phyloP scores from a whole-genome alignment of 1,139 yeast genomes.

The Saccharomyces hybrid region DNA sequence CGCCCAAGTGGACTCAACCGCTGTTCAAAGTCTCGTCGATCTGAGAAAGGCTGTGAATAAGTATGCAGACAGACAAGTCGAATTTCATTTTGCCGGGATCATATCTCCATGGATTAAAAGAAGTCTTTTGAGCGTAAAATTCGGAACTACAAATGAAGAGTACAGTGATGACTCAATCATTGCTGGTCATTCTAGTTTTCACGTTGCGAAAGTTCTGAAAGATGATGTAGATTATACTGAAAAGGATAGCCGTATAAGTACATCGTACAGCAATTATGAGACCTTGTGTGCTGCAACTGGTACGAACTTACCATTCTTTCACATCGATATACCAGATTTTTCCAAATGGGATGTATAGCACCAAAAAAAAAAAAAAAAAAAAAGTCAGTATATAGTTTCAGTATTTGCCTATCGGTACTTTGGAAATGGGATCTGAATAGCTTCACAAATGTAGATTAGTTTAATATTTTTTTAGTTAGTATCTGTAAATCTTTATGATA shows the following conservation, averaged over 20 bases:
- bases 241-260: not conserved
- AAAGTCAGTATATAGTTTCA: too few relatives aligned
- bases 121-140: slow-evolving; percentile 67
- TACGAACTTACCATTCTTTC: slow-evolving; percentile 80
- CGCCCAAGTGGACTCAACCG: slow-evolving; percentile 69
- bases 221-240: slow-evolving; percentile 7
- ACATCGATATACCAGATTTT: slow-evolving; percentile 77
- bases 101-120: slow-evolving; percentile 82
- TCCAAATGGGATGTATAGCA: slow-evolving; percentile 29
- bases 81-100: slow-evolving; percentile 72
- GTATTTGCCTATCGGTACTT: too few relatives aligned
- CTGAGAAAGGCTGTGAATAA: slow-evolving; percentile 62
- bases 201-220: slow-evolving; percentile 27
- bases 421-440: too few relatives aligned
- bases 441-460: too few relatives aligned
- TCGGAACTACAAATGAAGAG: slow-evolving; percentile 52
- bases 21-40: slow-evolving; percentile 72
- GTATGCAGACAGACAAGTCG: slow-evolving; percentile 47
- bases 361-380: too few relatives aligned
- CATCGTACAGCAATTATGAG: slow-evolving; percentile 25
- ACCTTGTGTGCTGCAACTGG: slow-evolving; percentile 47
- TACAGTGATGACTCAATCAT: slow-evolving; percentile 27
- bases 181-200: slow-evolving; percentile 29
- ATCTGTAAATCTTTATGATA: too few relatives aligned
- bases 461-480: too few relatives aligned